These are phyloP conservation scores for Lupinus albus DNA, from an alignment of 306 rosid species.

Conservation along the genomic window DNA sequence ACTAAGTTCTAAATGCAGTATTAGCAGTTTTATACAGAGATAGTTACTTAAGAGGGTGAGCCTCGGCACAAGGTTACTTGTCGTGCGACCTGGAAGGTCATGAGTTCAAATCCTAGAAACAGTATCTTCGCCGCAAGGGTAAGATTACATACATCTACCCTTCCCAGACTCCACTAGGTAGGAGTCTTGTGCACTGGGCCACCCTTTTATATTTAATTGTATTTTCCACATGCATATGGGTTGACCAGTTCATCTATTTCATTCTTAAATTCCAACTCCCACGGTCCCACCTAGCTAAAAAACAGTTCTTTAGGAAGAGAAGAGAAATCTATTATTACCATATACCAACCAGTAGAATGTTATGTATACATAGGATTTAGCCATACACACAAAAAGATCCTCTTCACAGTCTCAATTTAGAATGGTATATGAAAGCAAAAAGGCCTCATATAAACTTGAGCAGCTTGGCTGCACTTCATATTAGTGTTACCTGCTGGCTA, in stretches of 20 bases:
- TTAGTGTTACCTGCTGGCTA: conserved; percentile 70
- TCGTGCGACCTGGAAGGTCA: no score
- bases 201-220: neutral
- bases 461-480: conserved; percentile 27
- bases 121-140: no score
- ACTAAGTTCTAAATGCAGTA: neutral
- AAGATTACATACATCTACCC: no score
- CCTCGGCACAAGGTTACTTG: no score
- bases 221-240: conserved; percentile 8
- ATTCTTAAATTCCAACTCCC: conserved; percentile 5
- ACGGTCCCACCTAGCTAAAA: conserved; percentile 3
- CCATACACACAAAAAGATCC: no score
- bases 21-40: conserved; percentile 1
- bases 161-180: no score
- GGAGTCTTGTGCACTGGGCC: no score
- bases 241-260: conserved; percentile 7
- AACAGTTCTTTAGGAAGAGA: neutral
- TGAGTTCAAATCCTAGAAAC: no score
- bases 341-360: conserved; percentile 8
- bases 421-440: conserved; percentile 20
- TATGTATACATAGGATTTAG: neutral
- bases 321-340: conserved; percentile 23
- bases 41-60: no score
- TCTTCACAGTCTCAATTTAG: neutral
- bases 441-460: conserved; percentile 25